Conservation (phyloP, 352 stramenopile genomes). For the Phytopythium kandeliae region DNA sequence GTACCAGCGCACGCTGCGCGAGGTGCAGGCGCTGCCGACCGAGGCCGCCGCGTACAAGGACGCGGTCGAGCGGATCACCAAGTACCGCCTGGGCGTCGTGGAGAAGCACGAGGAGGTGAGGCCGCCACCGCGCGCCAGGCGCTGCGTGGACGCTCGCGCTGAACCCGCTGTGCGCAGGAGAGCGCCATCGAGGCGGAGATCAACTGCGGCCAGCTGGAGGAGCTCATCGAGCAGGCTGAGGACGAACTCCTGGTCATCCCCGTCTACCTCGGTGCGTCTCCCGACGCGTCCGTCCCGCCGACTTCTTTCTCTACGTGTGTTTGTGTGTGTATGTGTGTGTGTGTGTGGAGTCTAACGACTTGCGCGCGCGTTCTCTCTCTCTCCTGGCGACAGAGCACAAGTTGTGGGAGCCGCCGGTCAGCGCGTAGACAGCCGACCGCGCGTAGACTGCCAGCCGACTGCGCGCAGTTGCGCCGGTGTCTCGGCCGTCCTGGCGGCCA, state of each 20-base stretch:
- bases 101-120: constrained; percentile 70
- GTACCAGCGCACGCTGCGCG: constrained; percentile 79
- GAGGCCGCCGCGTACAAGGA: constrained; percentile 69
- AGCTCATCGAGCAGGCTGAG: constrained; percentile 84
- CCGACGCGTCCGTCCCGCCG: too few relatives aligned
- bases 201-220: constrained; percentile 85
- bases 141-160: too few relatives aligned
- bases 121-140: too few relatives aligned
- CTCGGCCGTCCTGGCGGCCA: too few relatives aligned
- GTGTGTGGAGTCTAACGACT: too few relatives aligned
- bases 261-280: constrained; percentile 75
- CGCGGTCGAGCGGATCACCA: constrained; percentile 82
- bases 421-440: constrained; percentile 21
- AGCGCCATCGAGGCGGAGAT: constrained; percentile 78
- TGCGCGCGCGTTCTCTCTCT: too few relatives aligned
- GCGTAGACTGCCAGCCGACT: too few relatives aligned
- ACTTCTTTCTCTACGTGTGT: too few relatives aligned
- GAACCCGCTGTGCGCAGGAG: constrained; percentile 39
- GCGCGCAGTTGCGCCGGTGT: too few relatives aligned
- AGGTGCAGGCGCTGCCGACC: constrained; percentile 66
- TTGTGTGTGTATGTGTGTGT: too few relatives aligned
- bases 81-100: constrained; percentile 75
- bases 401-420: constrained; percentile 76
- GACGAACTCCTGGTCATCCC: constrained; percentile 83
- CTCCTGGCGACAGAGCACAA: constrained; percentile 54